Evolutionary conservation across 352 stramenopile genomes (phyloP).

Genomic region (Pythium rhizo-oryzae): DNA sequence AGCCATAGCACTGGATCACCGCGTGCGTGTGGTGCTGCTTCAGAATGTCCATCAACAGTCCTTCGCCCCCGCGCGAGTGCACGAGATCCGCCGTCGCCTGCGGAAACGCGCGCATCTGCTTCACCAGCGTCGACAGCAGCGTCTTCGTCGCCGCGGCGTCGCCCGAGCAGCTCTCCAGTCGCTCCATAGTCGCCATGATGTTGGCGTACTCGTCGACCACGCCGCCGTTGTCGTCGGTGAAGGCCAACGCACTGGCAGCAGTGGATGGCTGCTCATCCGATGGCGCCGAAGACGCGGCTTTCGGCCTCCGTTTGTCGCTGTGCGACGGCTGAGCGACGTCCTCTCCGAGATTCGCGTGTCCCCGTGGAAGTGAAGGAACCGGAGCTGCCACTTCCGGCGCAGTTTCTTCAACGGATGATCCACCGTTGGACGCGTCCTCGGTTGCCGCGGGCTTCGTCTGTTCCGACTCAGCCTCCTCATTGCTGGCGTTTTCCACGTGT

Average conservation of each 20-base stretch:
- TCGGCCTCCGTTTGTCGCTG: not conserved
- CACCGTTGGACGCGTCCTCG: not conserved
- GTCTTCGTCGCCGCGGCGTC: constrained; percentile 61
- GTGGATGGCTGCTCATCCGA: not conserved
- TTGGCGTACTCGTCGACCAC: constrained; percentile 42
- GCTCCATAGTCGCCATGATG: constrained; percentile 49
- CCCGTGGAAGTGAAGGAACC: not conserved
- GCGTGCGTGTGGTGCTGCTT: constrained; percentile 61
- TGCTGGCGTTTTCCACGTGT: not conserved
- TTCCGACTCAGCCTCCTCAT: constrained; percentile 21
- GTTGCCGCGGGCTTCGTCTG: constrained; percentile 21
- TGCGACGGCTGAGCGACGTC: not conserved
- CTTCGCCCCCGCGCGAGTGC: constrained; percentile 48
- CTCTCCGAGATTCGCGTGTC: not conserved
- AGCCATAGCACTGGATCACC: constrained; percentile 82
- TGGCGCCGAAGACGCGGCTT: not conserved
- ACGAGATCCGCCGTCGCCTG: constrained; percentile 67
- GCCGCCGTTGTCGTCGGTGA: not conserved
- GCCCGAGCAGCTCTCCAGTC: constrained; percentile 42
- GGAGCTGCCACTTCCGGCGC: not conserved
- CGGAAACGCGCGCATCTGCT: constrained; percentile 78
- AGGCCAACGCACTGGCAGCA: not conserved
- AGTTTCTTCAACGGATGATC: not conserved
- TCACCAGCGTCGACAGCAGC: constrained; percentile 67
- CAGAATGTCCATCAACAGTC: constrained; percentile 57